Evolutionary conservation across 352 stramenopile genomes (phyloP), one percentile per base, ranked within the genome.

Genomic region (Saprolegnia parasitica): DNA sequence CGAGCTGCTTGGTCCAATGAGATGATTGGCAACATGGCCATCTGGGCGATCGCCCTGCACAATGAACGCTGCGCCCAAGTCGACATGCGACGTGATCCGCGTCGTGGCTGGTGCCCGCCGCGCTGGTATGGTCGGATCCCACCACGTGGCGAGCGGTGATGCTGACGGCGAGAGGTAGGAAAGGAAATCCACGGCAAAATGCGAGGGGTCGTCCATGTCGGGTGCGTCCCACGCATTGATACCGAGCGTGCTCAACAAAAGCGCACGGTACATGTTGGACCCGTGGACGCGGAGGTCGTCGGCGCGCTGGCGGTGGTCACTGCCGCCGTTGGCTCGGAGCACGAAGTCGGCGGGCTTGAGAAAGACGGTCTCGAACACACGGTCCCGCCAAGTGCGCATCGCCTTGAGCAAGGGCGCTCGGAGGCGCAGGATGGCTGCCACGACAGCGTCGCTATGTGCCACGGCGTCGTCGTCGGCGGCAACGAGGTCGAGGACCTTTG

Each of bases 241-340:
- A 29, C 52, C 52, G 32, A 58, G 52, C 8, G 52, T 58, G 32
- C 52, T 58, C 8, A 58, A 16, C 52, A 58, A 58, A 15, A 58
- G 52, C 32, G 32, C 52, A 16, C 52, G 52, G 32, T 58, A 58
- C 32, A 58, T 58, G 52, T 58, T 58, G 52, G 52, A 58, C 8
- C 52, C 52, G 16, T 58, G 52, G 15, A 58, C 16, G 16, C 32
- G 52, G 16, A 58, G 52, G 32, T 58, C 52, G 32, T 58, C 32
- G 32, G 52, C 52, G 16, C 52, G 52, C 32, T 58, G 52, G 8
- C 16, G 52, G 32, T n/a, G 23, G 8, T 58, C 8, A 8, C 8
- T 58, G 52, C 8, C 52, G 15, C 52, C 52, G 16, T 58, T 16
- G 23, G 16, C 23, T 16, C 52, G 52, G 8, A 58, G 52, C 8